Conservation (phyloP, 23 red algal genomes). For the Gracilariopsis chorda region DNA sequence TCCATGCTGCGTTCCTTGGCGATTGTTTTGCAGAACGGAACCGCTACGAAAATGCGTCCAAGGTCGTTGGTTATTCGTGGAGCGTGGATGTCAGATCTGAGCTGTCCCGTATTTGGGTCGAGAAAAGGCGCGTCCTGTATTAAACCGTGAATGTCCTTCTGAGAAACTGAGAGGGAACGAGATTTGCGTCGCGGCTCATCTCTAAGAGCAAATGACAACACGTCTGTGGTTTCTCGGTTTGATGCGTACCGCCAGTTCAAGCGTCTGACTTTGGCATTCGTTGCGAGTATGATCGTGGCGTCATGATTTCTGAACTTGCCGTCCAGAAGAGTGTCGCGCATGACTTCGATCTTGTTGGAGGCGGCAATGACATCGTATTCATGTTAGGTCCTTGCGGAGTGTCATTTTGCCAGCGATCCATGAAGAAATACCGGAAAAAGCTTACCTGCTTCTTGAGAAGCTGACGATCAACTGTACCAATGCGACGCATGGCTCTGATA, state of each 20-base stretch:
- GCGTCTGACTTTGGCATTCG: background rate
- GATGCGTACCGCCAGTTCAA: background rate
- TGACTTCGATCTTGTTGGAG: background rate
- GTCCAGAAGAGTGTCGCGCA: constrained; percentile 4
- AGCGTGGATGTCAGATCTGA: background rate
- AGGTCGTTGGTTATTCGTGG: background rate
- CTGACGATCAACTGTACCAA: background rate
- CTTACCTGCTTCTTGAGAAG: constrained; percentile 28
- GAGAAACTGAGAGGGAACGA: background rate
- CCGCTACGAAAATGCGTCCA: constrained; percentile 14
- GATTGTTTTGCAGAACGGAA: background rate
- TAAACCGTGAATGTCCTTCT: background rate
- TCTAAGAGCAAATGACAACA: constrained; percentile 21
- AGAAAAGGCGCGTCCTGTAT: background rate
- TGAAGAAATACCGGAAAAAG: too few species aligned
- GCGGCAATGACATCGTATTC: background rate
- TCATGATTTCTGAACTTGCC: constrained; percentile 20
- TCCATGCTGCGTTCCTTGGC: constrained; percentile 20
- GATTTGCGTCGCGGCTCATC: background rate
- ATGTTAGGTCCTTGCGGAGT: background rate
- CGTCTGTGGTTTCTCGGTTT: constrained; percentile 28
- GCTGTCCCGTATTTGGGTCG: background rate
- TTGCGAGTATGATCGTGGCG: constrained; percentile 18
- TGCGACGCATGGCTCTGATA: background rate
- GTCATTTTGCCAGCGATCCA: background rate